These are phyloP conservation scores for Pholiota adiposa DNA, from an alignment of 1,284 basidiomycete species.

Conservation along the genomic window DNA sequence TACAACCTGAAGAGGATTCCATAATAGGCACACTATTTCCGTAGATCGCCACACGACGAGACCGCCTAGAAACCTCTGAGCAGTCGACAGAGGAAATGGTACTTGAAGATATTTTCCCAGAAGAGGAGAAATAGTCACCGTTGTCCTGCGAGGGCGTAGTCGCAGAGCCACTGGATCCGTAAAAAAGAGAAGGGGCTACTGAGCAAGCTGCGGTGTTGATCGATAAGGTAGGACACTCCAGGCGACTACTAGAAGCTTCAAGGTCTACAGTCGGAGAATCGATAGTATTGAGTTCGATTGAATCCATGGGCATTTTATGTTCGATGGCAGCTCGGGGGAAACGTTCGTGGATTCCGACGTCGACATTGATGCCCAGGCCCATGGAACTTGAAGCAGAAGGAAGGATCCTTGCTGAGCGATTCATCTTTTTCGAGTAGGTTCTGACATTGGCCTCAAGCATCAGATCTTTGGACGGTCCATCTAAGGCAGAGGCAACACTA, in stretches of 20 bases:
- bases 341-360: background rate
- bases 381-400: background rate
- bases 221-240: background rate
- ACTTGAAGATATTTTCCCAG: background rate
- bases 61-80: background rate
- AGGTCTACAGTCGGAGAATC: too few species aligned
- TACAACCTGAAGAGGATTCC: background rate
- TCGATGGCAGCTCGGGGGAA: too few species aligned
- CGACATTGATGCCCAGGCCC: background rate
- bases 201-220: too few species aligned
- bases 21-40: background rate
- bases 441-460: background rate
- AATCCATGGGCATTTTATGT: too few species aligned
- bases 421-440: background rate
- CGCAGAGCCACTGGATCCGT: background rate
- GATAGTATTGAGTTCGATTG: too few species aligned
- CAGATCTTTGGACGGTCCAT: too few species aligned
- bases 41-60: background rate
- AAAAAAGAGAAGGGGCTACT: background rate
- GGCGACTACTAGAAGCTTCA: background rate
- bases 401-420: background rate
- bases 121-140: background rate
- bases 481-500: background rate
- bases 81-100: background rate
- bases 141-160: background rate